Evolutionary conservation across 257 asterid genomes (phyloP), one percentile per base, ranked within the genome.

Genomic region (Solanum ossicruentum): DNA sequence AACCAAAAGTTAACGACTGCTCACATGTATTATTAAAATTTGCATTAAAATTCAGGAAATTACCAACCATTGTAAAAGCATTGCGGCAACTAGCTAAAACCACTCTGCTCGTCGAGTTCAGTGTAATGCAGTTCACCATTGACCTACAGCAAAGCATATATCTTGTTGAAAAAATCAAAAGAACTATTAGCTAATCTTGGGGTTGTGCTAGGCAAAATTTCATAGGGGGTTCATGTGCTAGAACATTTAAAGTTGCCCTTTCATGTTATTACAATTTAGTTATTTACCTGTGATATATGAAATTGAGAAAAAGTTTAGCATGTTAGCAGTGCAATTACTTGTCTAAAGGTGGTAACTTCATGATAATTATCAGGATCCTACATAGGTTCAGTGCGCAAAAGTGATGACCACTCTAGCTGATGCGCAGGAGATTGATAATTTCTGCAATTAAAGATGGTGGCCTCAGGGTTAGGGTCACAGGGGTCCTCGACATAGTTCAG

Each of bases 61-160:
- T 86, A 66, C 90, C 84, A 82, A 95, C 99, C 99, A 96, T 96
- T 52, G 98, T 91, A 86, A 92, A 94, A 71, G 99, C 98, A 89
- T 96, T 96, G 73, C 99, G 96, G 83, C 98, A 93, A 92, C 99
- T 96, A n/a, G 98, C 89, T 90, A 96, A 86, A 17, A 93, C 98
- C 81, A 93, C 98, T 92, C 98, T 90, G 93, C 96, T 96, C 11
- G 98, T 89, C 20, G 99, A 92, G 73, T 93, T 93, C 88, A 96
- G 89, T 77, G 98, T 94, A 83, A 96, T 96, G 95, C 98, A 96
- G 91, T 94, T 96, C 92, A 96, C 98, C 99, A 96, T 94, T 8
- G 99, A 94, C 99, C 99, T 96, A 83, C 87, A 89, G 75, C 63
- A 88, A 88, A 15, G 58, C 83, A 51, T 13, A 51, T 10, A 51